phyloP scores from a whole-genome alignment of 148 eudicot genomes.

The Talinum fruticosum region DNA sequence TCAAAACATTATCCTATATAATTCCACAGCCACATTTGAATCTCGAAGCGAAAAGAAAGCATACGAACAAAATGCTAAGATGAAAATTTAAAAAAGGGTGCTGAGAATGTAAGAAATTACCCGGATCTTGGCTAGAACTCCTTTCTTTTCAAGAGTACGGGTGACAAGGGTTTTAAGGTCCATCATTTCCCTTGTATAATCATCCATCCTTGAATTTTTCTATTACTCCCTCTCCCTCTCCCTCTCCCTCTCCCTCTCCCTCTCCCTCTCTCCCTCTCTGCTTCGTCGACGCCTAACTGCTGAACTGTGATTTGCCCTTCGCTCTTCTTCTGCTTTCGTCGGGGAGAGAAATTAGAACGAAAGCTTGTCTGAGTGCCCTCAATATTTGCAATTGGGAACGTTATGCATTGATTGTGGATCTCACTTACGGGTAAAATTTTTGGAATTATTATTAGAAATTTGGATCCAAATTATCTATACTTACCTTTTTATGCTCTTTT shows the following conservation, averaged over 20 bases:
- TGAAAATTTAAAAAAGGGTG: background rate
- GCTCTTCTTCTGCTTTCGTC: background rate
- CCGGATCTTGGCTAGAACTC: conserved; percentile 97
- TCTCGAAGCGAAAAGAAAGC: conserved; percentile 3
- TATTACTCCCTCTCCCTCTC: background rate
- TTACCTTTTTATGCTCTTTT: no score
- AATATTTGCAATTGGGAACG: background rate
- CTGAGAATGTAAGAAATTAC: conserved; percentile 31
- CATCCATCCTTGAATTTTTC: conserved; percentile 51
- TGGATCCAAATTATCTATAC: no score
- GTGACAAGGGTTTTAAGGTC: conserved; percentile 96
- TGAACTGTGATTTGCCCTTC: background rate
- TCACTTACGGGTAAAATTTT: no score
- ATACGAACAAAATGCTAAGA: background rate
- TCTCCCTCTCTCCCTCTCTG: conserved; percentile 2
- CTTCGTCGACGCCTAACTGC: background rate
- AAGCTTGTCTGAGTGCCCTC: background rate
- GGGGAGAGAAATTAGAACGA: background rate
- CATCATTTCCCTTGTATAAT: conserved; percentile 97
- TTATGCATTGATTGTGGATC: background rate
- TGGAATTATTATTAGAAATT: no score
- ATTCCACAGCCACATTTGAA: conserved; percentile 2
- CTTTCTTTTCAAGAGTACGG: conserved; percentile 92
- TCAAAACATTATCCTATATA: background rate
- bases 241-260: conserved; percentile 7